Evolutionary conservation across 345 rosid genomes (phyloP).

Genomic region (Clarkia xantiana): DNA sequence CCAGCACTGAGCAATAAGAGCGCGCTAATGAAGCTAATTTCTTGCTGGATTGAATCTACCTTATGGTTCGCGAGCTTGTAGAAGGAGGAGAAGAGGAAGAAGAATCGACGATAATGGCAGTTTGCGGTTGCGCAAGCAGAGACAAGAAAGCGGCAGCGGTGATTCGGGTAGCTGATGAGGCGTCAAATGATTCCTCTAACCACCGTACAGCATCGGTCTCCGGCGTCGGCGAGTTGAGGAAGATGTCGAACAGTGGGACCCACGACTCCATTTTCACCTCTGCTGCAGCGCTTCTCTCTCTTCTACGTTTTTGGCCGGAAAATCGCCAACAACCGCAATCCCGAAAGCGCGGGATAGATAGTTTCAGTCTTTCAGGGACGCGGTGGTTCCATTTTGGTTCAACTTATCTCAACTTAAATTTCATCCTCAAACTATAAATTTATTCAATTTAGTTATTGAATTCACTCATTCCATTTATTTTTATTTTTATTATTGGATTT

Average conservation of each 20-base stretch:
- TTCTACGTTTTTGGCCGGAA: too few species aligned
- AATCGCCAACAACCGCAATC: too few species aligned
- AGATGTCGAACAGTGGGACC: slow-evolving; percentile 49
- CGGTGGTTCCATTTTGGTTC: too few species aligned
- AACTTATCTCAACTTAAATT: too few species aligned
- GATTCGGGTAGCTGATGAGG: slow-evolving; percentile 22
- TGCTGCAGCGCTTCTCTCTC: too few species aligned
- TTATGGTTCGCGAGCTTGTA: slow-evolving; percentile 13
- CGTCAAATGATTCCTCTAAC: slow-evolving; percentile 35
- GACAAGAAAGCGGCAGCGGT: slow-evolving; percentile 43
- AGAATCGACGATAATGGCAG: slow-evolving; percentile 13
- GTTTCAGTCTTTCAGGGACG: too few species aligned
- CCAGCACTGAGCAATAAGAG: not conserved
- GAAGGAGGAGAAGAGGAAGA: slow-evolving; percentile 18
- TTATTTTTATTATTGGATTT: too few species aligned
- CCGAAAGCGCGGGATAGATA: too few species aligned
- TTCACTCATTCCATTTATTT: too few species aligned
- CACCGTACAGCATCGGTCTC: slow-evolving; percentile 61
- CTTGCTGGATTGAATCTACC: slow-evolving; percentile 11
- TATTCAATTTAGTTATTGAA: too few species aligned
- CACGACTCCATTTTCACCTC: slow-evolving; percentile 50
- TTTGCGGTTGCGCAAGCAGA: slow-evolving; percentile 25
- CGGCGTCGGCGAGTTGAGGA: slow-evolving; percentile 43
- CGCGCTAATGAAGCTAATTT: not conserved
- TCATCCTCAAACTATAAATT: too few species aligned